These are phyloP conservation scores for Scopulariopsis brevicaulis DNA, from an alignment of 2,329 filamentous ascomycete genomes.

Conservation along the genomic window DNA sequence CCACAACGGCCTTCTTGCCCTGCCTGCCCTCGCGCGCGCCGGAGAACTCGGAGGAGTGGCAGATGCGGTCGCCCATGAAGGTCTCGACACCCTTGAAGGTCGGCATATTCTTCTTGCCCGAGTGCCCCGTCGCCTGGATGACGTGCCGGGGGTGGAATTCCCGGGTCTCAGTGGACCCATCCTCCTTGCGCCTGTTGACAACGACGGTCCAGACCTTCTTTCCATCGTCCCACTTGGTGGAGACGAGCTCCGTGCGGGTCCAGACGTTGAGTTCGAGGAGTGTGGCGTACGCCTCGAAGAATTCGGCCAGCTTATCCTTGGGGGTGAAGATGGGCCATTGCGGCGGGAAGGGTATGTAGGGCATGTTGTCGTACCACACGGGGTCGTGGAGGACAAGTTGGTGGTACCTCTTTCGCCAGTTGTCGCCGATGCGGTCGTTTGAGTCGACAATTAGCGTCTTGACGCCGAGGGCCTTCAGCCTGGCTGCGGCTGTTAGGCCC, in stretches of 20 bases:
- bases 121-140: conserved; percentile 57
- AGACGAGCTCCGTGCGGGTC: conserved; percentile 37
- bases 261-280: conserved; percentile 60
- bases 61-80: conserved; percentile 49
- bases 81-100: conserved; percentile 40
- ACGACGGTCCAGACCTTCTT: conserved; percentile 42
- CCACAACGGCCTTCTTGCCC: conserved; percentile 50
- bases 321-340: conserved; percentile 61
- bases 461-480: conserved; percentile 47
- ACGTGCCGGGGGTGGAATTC: conserved; percentile 51
- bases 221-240: conserved; percentile 36
- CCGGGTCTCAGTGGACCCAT: conserved; percentile 36
- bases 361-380: conserved; percentile 49
- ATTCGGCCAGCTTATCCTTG: conserved; percentile 61
- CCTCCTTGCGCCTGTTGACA: conserved; percentile 34
- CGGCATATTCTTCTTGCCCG: conserved; percentile 53
- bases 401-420: conserved; percentile 51
- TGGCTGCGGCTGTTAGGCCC: conserved; percentile 44
- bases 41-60: conserved; percentile 49
- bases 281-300: conserved; percentile 53
- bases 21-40: conserved; percentile 34
- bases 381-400: conserved; percentile 59
- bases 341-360: conserved; percentile 52
- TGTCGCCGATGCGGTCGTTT: conserved; percentile 48
- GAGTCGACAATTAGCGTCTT: conserved; percentile 46